Percentiles rank a stretch among this genome's conserved stretches.
Conservation (phyloP, 2,329 filamentous ascomycete species). For the Trichoderma lentiforme region DNA sequence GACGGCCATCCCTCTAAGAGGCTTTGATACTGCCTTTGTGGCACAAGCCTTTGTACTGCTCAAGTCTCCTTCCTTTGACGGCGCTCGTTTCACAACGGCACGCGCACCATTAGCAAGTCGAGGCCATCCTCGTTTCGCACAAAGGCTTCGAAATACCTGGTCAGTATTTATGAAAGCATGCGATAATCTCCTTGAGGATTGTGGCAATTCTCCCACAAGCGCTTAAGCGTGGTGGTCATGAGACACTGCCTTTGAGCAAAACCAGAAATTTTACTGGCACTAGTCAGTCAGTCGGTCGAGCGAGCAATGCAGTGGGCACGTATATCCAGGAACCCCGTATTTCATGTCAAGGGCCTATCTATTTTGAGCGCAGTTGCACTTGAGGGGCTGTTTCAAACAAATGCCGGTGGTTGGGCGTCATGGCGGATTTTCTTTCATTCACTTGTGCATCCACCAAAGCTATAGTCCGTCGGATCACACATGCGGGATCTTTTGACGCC, state of each 20-base stretch:
- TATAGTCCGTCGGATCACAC: neutral
- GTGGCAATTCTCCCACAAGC: constrained; percentile 20
- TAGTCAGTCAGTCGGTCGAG: constrained; percentile 29
- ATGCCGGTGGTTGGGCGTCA: neutral
- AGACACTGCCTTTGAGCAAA: constrained; percentile 9
- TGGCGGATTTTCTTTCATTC: neutral
- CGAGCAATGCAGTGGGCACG: constrained; percentile 54
- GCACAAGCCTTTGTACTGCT: constrained; percentile 1
- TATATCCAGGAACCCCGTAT: constrained; percentile 6
- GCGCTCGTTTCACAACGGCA: neutral
- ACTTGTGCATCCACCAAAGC: neutral
- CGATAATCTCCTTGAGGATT: constrained; percentile 27
- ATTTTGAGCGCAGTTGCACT: neutral
- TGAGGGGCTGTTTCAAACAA: neutral
- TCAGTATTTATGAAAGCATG: constrained; percentile 43
- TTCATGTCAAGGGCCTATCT: neutral
- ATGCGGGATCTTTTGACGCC: neutral
- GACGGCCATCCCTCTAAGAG: constrained; percentile 21
- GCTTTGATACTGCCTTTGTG: neutral
- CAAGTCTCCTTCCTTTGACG: constrained; percentile 17
- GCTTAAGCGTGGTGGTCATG: constrained; percentile 10
- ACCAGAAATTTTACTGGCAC: constrained; percentile 8
- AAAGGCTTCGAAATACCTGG: constrained; percentile 46
- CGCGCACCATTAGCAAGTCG: constrained; percentile 48
- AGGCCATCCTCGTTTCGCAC: constrained; percentile 53